These are phyloP conservation scores for Pythium sukuiense DNA, from an alignment of 352 stramenopile genomes.

Conservation along the genomic window DNA sequence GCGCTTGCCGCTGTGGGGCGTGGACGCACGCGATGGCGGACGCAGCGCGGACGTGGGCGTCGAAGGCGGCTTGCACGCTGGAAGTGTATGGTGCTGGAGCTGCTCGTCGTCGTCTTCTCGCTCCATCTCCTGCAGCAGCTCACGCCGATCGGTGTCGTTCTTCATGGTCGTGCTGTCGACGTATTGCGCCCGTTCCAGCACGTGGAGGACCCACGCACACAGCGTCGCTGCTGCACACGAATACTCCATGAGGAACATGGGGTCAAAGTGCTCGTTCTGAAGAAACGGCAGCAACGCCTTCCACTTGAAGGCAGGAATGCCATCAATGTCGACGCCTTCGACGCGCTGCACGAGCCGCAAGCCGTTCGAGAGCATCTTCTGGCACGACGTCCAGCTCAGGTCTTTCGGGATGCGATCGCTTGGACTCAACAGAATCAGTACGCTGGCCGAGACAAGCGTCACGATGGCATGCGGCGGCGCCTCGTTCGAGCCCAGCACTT, in stretches of 20 bases:
- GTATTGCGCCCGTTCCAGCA: conserved; percentile 38
- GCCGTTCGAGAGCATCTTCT: conserved; percentile 63
- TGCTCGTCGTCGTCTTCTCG: conserved; percentile 40
- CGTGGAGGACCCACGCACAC: conserved; percentile 66
- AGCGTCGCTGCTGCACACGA: conserved; percentile 51
- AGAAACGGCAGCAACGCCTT: conserved; percentile 70
- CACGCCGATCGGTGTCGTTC: conserved; percentile 47
- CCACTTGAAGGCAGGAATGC: conserved; percentile 68
- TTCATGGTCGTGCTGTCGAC: conserved; percentile 35
- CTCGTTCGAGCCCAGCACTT: conserved; percentile 44
- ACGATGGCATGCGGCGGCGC: conserved; percentile 60
- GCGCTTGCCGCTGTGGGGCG: conserved; percentile 33
- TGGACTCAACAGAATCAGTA: conserved; percentile 73
- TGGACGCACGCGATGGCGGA: conserved; percentile 8
- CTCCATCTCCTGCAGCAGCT: conserved; percentile 59
- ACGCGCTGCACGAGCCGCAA: conserved; percentile 51
- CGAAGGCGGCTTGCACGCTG: conserved; percentile 4
- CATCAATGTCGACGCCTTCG: conserved; percentile 35
- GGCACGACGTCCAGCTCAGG: conserved; percentile 60
- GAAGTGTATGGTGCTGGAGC: conserved; percentile 6
- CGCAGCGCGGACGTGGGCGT: not conserved
- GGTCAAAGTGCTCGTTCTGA: conserved; percentile 73
- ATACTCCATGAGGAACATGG: conserved; percentile 52
- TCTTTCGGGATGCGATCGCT: conserved; percentile 71
- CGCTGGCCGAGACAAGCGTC: conserved; percentile 53